phyloP scores from a whole-genome alignment of 495 filamentous ascomycete species.

The Sordaria brevicollis region DNA sequence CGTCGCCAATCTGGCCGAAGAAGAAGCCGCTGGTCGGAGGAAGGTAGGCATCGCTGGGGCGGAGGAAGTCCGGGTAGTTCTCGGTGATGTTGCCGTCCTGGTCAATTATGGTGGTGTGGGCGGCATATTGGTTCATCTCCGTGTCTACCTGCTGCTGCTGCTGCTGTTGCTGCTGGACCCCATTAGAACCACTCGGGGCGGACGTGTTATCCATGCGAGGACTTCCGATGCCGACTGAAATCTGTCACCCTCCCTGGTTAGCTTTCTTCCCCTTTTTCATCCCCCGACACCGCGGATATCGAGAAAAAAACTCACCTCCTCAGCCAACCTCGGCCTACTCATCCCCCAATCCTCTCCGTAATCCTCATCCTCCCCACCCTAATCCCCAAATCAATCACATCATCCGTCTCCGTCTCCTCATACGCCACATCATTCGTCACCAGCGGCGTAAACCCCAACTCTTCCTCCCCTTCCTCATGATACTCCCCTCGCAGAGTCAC shows the following conservation, averaged over 20 bases:
- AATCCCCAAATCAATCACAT: slow-evolving; percentile 60
- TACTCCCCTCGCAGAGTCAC: slow-evolving; percentile 32
- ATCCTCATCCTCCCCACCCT: slow-evolving; percentile 60
- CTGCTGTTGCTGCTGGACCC: background rate
- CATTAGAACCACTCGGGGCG: background rate
- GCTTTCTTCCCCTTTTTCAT: background rate
- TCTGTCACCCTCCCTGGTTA: slow-evolving; percentile 2
- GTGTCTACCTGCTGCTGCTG: background rate
- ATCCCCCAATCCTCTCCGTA: slow-evolving; percentile 58
- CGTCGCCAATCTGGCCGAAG: slow-evolving; percentile 42
- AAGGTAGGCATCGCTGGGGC: slow-evolving; percentile 43
- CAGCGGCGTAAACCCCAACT: slow-evolving; percentile 44
- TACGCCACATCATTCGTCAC: slow-evolving; percentile 52
- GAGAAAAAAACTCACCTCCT: slow-evolving; percentile 45
- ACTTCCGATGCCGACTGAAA: slow-evolving; percentile 14
- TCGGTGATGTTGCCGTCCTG: background rate
- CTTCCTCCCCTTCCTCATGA: slow-evolving; percentile 38
- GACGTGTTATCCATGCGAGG: background rate
- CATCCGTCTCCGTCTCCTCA: slow-evolving; percentile 49
- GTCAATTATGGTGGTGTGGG: background rate
- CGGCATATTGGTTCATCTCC: background rate
- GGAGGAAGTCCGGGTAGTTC: slow-evolving; percentile 33
- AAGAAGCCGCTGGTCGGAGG: slow-evolving; percentile 57
- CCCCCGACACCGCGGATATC: background rate
- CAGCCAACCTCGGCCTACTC: slow-evolving; percentile 48